Evolutionary conservation across 2,329 filamentous ascomycete genomes (phyloP), one percentile per base, ranked within the genome.

Genomic region (Berkeleyomyces basicola): DNA sequence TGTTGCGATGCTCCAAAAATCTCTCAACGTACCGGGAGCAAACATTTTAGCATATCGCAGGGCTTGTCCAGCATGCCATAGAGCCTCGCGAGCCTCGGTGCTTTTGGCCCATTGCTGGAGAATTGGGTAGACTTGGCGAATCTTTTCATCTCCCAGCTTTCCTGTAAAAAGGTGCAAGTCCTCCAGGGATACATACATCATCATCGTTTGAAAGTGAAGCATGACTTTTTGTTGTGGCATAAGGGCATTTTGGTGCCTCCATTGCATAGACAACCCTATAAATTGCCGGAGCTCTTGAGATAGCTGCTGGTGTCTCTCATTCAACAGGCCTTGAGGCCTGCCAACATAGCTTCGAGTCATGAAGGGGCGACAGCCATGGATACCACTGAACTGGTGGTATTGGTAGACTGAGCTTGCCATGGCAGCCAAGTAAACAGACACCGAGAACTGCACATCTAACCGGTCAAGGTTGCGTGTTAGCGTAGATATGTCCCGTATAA

Each of bases 61-160:
- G 1, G 86, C 77, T 70, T 87, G 86, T 0, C 83, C 85, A 0
- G 86, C 85, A 67, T 85, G 83, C 79, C 82, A 88, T 0, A 87
- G 69, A 7, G 84, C 81, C 65, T 80, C 79, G 37, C 83, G 76
- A 6, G 82, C 79, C 31, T 81, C 77, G 1, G 73, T 68, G 46
- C 76, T 82, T 42, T 76, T 75, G 0, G 76, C 77, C 84, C 84
- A 87, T 36, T 81, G 75, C 64, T 81, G 78, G 6, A 87, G 73
- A 0, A 77, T 73, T 0, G 81, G 78, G 65, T 83, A 84, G 11
- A 83, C 77, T 5, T 78, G 73, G 3, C 80, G 77, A 3, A 84
- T 84, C 68, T 86, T 82, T 42, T 85, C 83, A 65, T 84, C 80
- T 33, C 82, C 84, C 66, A 85, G 83, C 51, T 85, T 83, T 4